Conservation (phyloP, 2,329 filamentous ascomycete genomes). For the Colletotrichum magnum region DNA sequence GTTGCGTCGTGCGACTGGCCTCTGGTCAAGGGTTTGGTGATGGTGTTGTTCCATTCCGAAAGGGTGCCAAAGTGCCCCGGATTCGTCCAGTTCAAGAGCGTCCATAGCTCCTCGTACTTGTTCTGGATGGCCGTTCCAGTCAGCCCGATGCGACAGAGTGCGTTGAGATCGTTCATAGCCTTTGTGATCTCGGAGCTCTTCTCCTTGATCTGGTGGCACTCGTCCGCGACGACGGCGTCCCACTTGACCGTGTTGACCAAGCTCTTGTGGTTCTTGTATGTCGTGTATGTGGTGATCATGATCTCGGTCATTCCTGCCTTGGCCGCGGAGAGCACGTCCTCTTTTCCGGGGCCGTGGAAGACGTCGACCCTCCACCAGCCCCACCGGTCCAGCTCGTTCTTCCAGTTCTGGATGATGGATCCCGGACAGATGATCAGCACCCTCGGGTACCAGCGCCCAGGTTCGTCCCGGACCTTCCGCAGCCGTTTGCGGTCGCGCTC, state of each 20-base stretch:
- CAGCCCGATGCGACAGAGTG: constrained; percentile 91
- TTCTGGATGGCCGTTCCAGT: constrained; percentile 98
- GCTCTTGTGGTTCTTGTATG: constrained; percentile 83
- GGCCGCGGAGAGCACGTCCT: constrained; percentile 80
- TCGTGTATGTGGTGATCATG: constrained; percentile 94
- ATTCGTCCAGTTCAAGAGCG: constrained; percentile 95
- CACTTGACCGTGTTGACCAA: constrained; percentile 87
- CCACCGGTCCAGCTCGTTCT: constrained; percentile 87
- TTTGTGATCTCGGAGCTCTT: constrained; percentile 81
- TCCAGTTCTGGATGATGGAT: constrained; percentile 92
- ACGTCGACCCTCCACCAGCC: constrained; percentile 94
- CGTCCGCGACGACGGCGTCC: constrained; percentile 95
- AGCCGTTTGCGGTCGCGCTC: constrained; percentile 88
- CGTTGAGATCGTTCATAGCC: constrained; percentile 91
- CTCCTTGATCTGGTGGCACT: constrained; percentile 93
- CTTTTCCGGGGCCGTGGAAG: constrained; percentile 81
- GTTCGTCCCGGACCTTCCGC: constrained; percentile 82
- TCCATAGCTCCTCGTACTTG: constrained; percentile 98
- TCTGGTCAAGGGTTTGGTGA: constrained; percentile 84
- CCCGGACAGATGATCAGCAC: constrained; percentile 91
- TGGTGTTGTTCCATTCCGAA: constrained; percentile 82
- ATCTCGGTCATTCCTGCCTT: constrained; percentile 85
- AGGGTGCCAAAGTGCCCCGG: constrained; percentile 78
- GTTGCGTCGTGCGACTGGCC: constrained; percentile 96
- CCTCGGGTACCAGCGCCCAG: constrained; percentile 82